These are phyloP conservation scores for Cynanchum wilfordii DNA, from an alignment of 257 asterid genomes.

Conservation along the genomic window DNA sequence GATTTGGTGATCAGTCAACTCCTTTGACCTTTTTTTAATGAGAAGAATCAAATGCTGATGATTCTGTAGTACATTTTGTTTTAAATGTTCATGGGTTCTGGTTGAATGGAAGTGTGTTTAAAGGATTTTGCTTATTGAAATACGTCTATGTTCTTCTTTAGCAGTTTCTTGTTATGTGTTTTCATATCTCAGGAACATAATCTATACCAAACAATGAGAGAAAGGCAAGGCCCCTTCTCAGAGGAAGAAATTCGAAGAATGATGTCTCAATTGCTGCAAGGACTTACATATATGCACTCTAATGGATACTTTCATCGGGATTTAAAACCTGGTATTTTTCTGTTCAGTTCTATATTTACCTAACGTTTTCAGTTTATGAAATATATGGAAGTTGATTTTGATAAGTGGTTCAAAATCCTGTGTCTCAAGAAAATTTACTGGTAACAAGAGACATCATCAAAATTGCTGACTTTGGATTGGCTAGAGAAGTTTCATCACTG, in stretches of 20 bases:
- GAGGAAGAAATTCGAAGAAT: slow-evolving; percentile 80
- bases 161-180: background rate
- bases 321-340: slow-evolving; percentile 81
- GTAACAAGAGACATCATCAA: slow-evolving; percentile 69
- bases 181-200: slow-evolving; percentile 58
- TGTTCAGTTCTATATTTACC: slow-evolving; percentile 11
- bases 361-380: slow-evolving; percentile 3
- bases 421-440: slow-evolving; percentile 72
- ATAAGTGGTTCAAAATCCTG: slow-evolving; percentile 19
- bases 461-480: slow-evolving; percentile 97
- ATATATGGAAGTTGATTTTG: slow-evolving; percentile 4
- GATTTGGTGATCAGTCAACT: background rate
- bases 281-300: slow-evolving; percentile 82
- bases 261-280: slow-evolving; percentile 86
- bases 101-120: background rate
- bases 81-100: background rate
- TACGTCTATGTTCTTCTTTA: background rate
- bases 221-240: slow-evolving; percentile 51
- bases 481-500: slow-evolving; percentile 78
- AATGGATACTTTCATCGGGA: slow-evolving; percentile 88
- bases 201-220: slow-evolving; percentile 82
- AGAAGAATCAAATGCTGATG: background rate
- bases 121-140: background rate
- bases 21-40: background rate
- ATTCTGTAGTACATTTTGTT: background rate